Evolutionary conservation across 768 basidiomycete species (phyloP).

Genomic region (Podaxis pistillaris): DNA sequence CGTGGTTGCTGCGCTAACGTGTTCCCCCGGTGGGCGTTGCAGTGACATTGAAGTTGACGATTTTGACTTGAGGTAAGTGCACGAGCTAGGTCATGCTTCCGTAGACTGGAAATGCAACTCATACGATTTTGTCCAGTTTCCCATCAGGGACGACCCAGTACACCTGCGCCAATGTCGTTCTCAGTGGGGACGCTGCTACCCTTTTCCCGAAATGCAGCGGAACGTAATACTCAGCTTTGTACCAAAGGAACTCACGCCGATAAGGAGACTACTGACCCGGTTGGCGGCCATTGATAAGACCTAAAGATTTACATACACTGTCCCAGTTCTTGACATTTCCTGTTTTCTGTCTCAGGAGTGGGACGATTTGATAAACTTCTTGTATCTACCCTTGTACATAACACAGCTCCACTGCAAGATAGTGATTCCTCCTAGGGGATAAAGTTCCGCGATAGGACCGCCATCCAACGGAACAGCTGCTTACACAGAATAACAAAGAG

Average conservation of each 20-base stretch:
- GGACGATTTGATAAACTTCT: background rate
- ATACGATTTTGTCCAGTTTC: slow-evolving; percentile 24
- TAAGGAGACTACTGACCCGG: background rate
- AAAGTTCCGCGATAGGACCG: background rate
- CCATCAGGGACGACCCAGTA: slow-evolving; percentile 43
- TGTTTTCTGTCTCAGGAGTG: background rate
- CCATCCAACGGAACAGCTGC: background rate
- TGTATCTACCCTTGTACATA: background rate
- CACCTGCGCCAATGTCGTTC: slow-evolving; percentile 52
- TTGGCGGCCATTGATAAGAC: background rate
- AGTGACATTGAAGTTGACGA: slow-evolving; percentile 46
- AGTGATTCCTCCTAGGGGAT: background rate
- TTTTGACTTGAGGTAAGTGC: slow-evolving; percentile 41
- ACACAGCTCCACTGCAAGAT: no score
- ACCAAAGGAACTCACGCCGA: background rate
- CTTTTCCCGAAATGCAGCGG: slow-evolving; percentile 40
- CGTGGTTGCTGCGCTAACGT: slow-evolving; percentile 52
- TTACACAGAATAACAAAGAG: background rate
- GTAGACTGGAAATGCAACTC: background rate
- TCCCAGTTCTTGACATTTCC: background rate
- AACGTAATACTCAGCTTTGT: slow-evolving; percentile 21
- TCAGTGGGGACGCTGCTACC: slow-evolving; percentile 41
- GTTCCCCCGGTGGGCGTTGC: slow-evolving; percentile 56
- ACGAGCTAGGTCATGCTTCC: background rate
- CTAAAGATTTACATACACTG: background rate